Conservation (phyloP, 495 filamentous ascomycete species). For the Hypoxylon fragiforme region DNA sequence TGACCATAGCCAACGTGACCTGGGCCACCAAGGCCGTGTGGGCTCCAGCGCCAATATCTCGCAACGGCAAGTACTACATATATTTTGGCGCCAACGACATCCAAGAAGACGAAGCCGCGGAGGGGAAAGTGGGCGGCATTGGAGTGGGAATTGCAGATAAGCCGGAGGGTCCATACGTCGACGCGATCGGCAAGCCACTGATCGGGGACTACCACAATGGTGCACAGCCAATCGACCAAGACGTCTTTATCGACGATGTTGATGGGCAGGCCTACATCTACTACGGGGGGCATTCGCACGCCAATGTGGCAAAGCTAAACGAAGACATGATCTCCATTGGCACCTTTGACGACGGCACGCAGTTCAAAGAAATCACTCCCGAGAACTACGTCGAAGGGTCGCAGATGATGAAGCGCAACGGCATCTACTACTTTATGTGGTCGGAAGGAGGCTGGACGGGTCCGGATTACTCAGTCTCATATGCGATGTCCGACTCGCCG, state of each 20-base stretch:
- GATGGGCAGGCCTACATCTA: constrained; percentile 55
- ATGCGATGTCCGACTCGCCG: constrained; percentile 48
- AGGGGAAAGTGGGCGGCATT: constrained; percentile 40
- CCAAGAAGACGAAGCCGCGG: constrained; percentile 18
- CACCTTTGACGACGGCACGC: constrained; percentile 33
- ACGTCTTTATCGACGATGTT: constrained; percentile 51
- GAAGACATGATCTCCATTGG: constrained; percentile 49
- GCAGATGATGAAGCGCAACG: constrained; percentile 50
- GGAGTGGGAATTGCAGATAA: constrained; percentile 50
- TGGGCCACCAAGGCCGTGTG: constrained; percentile 54
- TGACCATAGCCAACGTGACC: constrained; percentile 44
- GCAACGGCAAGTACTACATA: constrained; percentile 54
- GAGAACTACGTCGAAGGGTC: constrained; percentile 48
- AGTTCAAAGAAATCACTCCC: constrained; percentile 48
- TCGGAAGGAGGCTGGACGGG: constrained; percentile 51
- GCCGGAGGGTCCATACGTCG: constrained; percentile 52
- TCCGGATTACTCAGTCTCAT: constrained; percentile 51
- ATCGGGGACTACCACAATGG: constrained; percentile 45
- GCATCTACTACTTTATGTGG: constrained; percentile 54
- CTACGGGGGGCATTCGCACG: constrained; percentile 54
- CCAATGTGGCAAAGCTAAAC: constrained; percentile 48
- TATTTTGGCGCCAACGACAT: constrained; percentile 55
- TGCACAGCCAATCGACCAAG: constrained; percentile 55
- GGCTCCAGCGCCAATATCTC: constrained; percentile 52
- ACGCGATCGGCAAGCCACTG: constrained; percentile 48